Conservation (phyloP, 306 rosid species). For the Dryas drummondii region DNA sequence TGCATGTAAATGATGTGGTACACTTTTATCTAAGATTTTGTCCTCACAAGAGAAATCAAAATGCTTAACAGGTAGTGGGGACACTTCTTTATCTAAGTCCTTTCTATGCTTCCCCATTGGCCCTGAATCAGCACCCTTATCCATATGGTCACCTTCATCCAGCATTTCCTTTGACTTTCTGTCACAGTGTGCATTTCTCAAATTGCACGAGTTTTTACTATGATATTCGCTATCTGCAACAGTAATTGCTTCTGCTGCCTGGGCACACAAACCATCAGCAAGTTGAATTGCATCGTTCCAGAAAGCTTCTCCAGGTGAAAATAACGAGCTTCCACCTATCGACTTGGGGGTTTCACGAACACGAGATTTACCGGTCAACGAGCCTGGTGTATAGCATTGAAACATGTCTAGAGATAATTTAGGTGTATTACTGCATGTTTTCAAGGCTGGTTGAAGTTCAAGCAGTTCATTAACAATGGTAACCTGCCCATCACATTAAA, state of each 20-base stretch:
- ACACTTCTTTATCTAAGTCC: slow-evolving; percentile 49
- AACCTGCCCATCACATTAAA: slow-evolving; percentile 41
- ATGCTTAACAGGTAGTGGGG: slow-evolving; percentile 80
- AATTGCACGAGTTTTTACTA: slow-evolving; percentile 44
- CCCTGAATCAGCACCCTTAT: slow-evolving; percentile 34
- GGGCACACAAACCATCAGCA: slow-evolving; percentile 72
- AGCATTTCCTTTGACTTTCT: slow-evolving; percentile 44
- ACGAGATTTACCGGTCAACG: slow-evolving; percentile 50
- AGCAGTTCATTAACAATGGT: slow-evolving; percentile 30
- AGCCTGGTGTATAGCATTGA: slow-evolving; percentile 71
- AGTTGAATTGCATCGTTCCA: slow-evolving; percentile 93
- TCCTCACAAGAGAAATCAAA: slow-evolving; percentile 82
- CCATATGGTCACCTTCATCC: slow-evolving; percentile 44
- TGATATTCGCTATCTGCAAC: slow-evolving; percentile 35
- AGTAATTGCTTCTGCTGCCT: slow-evolving; percentile 39
- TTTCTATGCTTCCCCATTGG: slow-evolving; percentile 39
- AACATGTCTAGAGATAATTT: slow-evolving; percentile 35
- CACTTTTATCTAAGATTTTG: slow-evolving; percentile 50
- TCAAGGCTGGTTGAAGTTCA: slow-evolving; percentile 45
- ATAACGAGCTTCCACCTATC: slow-evolving; percentile 62
- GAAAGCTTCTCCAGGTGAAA: slow-evolving; percentile 95
- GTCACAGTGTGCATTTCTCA: slow-evolving; percentile 45
- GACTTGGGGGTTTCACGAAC: slow-evolving; percentile 70
- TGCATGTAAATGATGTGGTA: slow-evolving; percentile 27
- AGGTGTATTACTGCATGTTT: slow-evolving; percentile 62